Evolutionary conservation across 192 early-diverging fungal species (phyloP).

Genomic region (Dissophora ornata): DNA sequence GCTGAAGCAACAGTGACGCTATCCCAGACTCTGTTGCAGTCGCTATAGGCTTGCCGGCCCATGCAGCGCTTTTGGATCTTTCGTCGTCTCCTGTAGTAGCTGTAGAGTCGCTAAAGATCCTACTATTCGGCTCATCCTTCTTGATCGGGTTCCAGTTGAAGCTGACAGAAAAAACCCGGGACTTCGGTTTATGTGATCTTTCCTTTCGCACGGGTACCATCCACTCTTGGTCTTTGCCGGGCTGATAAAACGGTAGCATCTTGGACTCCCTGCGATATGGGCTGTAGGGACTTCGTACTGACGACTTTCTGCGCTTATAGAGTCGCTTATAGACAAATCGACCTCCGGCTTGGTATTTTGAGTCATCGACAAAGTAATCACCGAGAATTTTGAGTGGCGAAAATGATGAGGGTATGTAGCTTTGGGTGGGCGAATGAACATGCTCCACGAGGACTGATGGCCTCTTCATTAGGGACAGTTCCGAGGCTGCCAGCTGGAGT

Average conservation of each 20-base stretch:
- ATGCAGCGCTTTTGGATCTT: no score
- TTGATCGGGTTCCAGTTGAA: conserved; percentile 18
- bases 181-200: conserved; percentile 4
- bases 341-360: conserved; percentile 47
- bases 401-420: conserved; percentile 52
- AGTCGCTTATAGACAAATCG: conserved; percentile 37
- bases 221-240: conserved; percentile 51
- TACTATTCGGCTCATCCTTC: neutral
- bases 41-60: neutral
- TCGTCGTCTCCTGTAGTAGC: neutral
- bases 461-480: conserved; percentile 12
- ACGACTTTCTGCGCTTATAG: conserved; percentile 31
- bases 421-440: conserved; percentile 30
- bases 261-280: conserved; percentile 14
- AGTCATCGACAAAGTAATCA: conserved; percentile 41
- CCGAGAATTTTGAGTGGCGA: conserved; percentile 44
- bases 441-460: conserved; percentile 37
- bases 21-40: conserved; percentile 17
- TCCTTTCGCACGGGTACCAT: conserved; percentile 21
- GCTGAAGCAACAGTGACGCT: conserved; percentile 13
- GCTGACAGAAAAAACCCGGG: conserved; percentile 6
- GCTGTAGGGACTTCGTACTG: neutral
- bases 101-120: neutral
- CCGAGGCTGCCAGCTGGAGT: conserved; percentile 2
- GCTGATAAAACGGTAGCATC: conserved; percentile 46